Evolutionary conservation across 1,284 basidiomycete genomes (phyloP), one percentile per base, ranked within the genome.

Genomic region (Sporisorium reilianum): DNA sequence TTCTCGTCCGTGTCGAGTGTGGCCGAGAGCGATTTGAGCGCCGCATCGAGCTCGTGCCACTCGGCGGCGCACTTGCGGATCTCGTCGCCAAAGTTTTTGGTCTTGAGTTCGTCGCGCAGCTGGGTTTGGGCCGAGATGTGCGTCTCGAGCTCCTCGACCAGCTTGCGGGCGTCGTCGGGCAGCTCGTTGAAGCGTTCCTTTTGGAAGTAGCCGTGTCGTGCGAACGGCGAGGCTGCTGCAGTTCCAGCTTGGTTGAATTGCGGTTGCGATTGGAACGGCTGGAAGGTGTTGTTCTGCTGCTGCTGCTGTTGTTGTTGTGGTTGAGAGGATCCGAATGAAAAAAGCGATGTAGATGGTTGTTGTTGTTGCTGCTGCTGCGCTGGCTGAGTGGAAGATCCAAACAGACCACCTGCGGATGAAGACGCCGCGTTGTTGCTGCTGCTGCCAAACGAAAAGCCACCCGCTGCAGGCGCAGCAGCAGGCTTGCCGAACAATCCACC

Each of bases 171-270:
- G 3, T 78, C 73, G 4, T 84, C 83, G 16, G 81, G 79, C 16
- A 84, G 60, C 32, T 84, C 82, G 50, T 84, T 82, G 65, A 80
- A 84, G 20, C 81, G 72, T 50, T 84, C 82, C 22, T 77, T 77
- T 44, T 83, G 81, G 38, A 81, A 77, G 64, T 75, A 84, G 0
- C 68, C 65, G 59, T 77, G 69, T 10, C 74, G 74, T 5, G 64
- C 20, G 30, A 84, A 80, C 1, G 79, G 81, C 10, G 76, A 78
- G 12, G 60, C 32, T 12, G 61, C 34, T 6, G 58, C 53, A 2
- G 53, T 22, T 3, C 55, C 53, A 1, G 53, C 40, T 25, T 66
- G 60, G n/a, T 65, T 59, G 42, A 48, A 28, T 22, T 59, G 64
- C 25, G 51, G 57, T 48, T 74, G 66, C 30, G 45, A 40, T 23